Percentiles rank a stretch among this genome's conserved stretches.
Evolutionary conservation across 2,329 filamentous ascomycete genomes (phyloP).

Genomic region (Westerdykella ornata): DNA sequence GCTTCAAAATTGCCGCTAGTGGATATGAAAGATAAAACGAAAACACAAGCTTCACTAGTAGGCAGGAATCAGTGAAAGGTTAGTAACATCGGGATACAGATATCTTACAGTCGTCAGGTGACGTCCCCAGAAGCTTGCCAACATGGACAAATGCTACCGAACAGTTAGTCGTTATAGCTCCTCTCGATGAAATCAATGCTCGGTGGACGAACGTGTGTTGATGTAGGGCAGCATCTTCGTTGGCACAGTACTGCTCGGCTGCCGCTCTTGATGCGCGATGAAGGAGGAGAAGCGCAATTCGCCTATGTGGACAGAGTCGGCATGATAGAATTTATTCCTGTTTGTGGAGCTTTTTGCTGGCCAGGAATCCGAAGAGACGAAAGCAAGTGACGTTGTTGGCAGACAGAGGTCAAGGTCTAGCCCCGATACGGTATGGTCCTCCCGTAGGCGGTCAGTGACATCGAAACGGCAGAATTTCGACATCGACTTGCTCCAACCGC

Average conservation of each 20-base stretch:
- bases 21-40: constrained; percentile 91
- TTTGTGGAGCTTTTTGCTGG: too few relatives aligned
- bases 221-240: constrained; percentile 57
- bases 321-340: too few relatives aligned
- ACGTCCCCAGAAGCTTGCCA: constrained; percentile 53
- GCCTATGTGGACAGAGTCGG: too few relatives aligned
- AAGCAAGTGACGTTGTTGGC: constrained; percentile 14
- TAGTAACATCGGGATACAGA: too few relatives aligned
- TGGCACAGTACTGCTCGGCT: too few relatives aligned
- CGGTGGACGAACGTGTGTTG: constrained; percentile 49
- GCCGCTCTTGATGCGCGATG: too few relatives aligned
- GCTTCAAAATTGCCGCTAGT: constrained; percentile 78
- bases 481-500: neutral
- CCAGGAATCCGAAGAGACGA: neutral
- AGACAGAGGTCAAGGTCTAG: constrained; percentile 3
- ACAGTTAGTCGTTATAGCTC: constrained; percentile 2
- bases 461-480: constrained; percentile 17
- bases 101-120: constrained; percentile 56
- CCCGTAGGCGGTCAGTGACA: constrained; percentile 11
- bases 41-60: constrained; percentile 80
- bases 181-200: neutral
- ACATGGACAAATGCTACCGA: constrained; percentile 55
- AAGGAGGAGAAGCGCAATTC: too few relatives aligned
- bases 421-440: constrained; percentile 4
- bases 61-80: constrained; percentile 9